These are phyloP conservation scores for Orobanche coerulescens DNA, from an alignment of 257 asterid genomes.

Conservation along the genomic window DNA sequence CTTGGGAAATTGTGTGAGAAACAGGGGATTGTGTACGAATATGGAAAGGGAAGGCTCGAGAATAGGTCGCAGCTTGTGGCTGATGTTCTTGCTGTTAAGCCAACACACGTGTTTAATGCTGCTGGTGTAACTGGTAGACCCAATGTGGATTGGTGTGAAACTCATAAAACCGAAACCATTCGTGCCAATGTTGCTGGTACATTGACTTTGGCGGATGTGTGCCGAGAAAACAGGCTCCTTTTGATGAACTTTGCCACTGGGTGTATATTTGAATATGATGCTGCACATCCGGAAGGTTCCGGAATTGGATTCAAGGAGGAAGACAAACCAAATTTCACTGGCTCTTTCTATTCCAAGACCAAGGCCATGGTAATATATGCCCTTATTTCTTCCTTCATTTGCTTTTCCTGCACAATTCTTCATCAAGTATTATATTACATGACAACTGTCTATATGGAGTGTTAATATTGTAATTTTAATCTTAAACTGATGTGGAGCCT, in stretches of 20 bases:
- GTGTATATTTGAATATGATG: constrained; percentile 82
- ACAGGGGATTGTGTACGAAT: constrained; percentile 74
- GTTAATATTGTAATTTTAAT: constrained; percentile 13
- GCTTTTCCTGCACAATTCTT: neutral
- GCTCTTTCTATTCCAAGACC: constrained; percentile 96
- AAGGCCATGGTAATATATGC: constrained; percentile 79
- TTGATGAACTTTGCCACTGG: constrained; percentile 90
- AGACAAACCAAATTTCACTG: constrained; percentile 79
- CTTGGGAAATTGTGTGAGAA: constrained; percentile 87
- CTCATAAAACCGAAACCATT: constrained; percentile 79
- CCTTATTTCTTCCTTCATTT: neutral
- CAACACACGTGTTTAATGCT: constrained; percentile 89
- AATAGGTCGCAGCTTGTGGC: constrained; percentile 55
- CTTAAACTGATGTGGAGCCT: neutral
- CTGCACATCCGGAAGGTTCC: constrained; percentile 83
- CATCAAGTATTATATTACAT: neutral
- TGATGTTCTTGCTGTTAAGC: constrained; percentile 59
- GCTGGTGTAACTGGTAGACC: constrained; percentile 99
- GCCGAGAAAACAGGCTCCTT: constrained; percentile 68
- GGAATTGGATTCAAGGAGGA: constrained; percentile 90
- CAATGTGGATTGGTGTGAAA: constrained; percentile 97
- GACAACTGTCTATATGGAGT: neutral
- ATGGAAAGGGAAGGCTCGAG: constrained; percentile 88
- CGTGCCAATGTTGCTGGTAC: constrained; percentile 91
- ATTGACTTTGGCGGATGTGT: constrained; percentile 78